Conservation (phyloP, 1,284 basidiomycete species). For the Gomphus sp. region DNA sequence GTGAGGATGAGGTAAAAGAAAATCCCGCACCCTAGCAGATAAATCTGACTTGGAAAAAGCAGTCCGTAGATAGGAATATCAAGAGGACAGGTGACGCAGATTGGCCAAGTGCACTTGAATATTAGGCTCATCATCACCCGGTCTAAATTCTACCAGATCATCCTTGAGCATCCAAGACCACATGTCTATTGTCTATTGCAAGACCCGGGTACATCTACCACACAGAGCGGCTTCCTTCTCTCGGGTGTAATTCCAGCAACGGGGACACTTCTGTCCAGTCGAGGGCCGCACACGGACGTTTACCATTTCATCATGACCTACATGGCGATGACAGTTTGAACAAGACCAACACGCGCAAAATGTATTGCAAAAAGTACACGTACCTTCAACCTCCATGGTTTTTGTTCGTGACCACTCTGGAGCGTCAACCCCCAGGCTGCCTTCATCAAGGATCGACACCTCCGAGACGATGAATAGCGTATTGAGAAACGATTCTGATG, state of each 20-base stretch:
- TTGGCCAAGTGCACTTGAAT: too few species aligned
- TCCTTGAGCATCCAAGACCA: neutral
- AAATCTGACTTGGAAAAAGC: too few species aligned
- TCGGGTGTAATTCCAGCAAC: constrained; percentile 70
- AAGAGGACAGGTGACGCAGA: too few species aligned
- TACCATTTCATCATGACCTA: constrained; percentile 24
- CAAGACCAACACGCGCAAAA: neutral
- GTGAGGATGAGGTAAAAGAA: too few species aligned
- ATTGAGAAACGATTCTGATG: constrained; percentile 50
- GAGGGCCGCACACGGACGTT: constrained; percentile 47
- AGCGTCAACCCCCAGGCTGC: constrained; percentile 26
- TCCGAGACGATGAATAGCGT: constrained; percentile 75
- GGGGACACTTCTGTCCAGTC: constrained; percentile 52
- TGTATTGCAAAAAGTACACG: constrained; percentile 7
- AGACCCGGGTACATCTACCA: constrained; percentile 35
- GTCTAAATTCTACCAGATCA: neutral
- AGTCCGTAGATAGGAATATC: too few species aligned
- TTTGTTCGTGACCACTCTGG: constrained; percentile 40
- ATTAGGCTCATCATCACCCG: too few species aligned
- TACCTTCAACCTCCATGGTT: constrained; percentile 35
- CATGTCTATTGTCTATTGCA: neutral
- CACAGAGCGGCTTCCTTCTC: constrained; percentile 43
- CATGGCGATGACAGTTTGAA: constrained; percentile 3
- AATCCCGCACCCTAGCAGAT: too few species aligned
- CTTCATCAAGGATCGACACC: constrained; percentile 38